phyloP scores from a whole-genome alignment of 1,284 basidiomycete species.

The Sphaerobolus stellatus region DNA sequence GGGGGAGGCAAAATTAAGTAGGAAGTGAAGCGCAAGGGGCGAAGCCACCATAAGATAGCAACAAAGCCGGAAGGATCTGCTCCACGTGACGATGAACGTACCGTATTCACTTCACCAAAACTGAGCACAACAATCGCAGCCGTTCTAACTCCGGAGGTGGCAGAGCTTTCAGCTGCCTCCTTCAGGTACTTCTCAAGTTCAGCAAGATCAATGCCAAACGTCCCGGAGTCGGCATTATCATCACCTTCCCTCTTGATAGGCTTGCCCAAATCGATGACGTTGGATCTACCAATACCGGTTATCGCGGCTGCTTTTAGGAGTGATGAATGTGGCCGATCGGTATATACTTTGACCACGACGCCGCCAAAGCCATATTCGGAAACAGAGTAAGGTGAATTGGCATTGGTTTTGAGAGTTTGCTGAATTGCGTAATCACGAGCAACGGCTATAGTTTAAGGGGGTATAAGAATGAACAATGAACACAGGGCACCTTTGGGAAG shows the following conservation, averaged over 20 bases:
- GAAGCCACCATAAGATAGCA: no score
- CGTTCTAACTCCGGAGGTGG: slow-evolving; percentile 5
- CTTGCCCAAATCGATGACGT: slow-evolving; percentile 34
- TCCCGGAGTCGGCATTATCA: slow-evolving; percentile 26
- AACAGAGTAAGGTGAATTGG: slow-evolving; percentile 33
- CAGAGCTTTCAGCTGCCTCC: background rate
- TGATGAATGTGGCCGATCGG: slow-evolving; percentile 44
- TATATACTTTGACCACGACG: slow-evolving; percentile 39
- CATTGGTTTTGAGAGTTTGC: no score
- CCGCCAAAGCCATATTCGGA: slow-evolving; percentile 38
- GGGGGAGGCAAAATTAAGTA: no score
- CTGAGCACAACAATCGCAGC: slow-evolving; percentile 37
- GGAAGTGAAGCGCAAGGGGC: no score
- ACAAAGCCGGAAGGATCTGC: no score
- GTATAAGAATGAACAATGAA: background rate
- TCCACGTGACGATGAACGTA: no score
- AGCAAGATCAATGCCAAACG: slow-evolving; percentile 36
- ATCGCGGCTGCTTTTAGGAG: slow-evolving; percentile 44
- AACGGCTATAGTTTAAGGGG: slow-evolving; percentile 25
- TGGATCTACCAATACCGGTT: slow-evolving; percentile 41
- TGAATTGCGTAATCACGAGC: slow-evolving; percentile 34
- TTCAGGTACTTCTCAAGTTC: slow-evolving; percentile 26
- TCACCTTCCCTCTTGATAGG: slow-evolving; percentile 10
- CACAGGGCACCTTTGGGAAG: background rate
- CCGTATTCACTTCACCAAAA: slow-evolving; percentile 50